phyloP scores from a whole-genome alignment of 108 stramenopile genomes.

The Skeletonema marinoi region DNA sequence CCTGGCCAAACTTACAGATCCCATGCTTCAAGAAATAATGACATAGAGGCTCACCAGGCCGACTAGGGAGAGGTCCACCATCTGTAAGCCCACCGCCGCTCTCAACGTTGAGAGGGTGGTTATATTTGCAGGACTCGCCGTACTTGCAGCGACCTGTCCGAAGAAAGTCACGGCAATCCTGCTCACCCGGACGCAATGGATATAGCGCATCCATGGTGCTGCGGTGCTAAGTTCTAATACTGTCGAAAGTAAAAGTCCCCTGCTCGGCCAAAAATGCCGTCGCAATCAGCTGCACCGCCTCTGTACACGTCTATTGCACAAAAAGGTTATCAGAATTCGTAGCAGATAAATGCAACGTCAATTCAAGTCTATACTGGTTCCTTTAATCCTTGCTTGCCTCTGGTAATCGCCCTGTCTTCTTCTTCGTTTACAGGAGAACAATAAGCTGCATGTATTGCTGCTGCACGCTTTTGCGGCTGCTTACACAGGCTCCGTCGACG shows the following conservation, averaged over 20 bases:
- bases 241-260: neutral
- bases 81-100: constrained; percentile 69
- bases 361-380: too few species aligned
- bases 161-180: constrained; percentile 88
- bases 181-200: constrained; percentile 65
- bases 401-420: neutral
- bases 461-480: neutral
- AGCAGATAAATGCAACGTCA: neutral
- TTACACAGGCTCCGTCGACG: too few species aligned
- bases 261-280: neutral
- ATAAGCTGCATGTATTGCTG: neutral
- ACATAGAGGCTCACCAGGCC: constrained; percentile 86
- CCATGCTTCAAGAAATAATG: constrained; percentile 93
- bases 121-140: constrained; percentile 90
- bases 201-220: constrained; percentile 33
- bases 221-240: neutral
- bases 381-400: neutral
- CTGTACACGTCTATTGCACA: neutral
- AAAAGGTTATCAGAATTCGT: neutral
- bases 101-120: constrained; percentile 87
- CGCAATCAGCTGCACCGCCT: neutral
- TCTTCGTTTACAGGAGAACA: too few species aligned
- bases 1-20: constrained; percentile 92
- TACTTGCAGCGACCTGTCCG: constrained; percentile 93
- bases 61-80: constrained; percentile 75